Evolutionary conservation across 2,329 filamentous ascomycete species (phyloP).

Genomic region (Karstenula rhodostoma): DNA sequence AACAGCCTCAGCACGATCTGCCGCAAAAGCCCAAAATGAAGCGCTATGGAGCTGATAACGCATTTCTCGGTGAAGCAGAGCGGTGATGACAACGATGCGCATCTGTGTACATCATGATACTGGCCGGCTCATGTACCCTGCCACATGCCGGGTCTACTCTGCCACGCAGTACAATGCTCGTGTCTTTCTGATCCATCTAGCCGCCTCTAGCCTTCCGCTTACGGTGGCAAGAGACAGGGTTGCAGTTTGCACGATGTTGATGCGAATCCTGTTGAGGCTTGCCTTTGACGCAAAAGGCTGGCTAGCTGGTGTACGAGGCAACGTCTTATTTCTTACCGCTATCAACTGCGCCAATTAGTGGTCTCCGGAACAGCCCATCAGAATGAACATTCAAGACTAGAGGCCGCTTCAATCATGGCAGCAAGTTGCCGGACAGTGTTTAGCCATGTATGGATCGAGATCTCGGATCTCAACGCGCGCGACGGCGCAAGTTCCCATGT

Average conservation of each 20-base stretch:
- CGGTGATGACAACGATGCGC: constrained; percentile 16
- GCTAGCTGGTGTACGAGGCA: not conserved
- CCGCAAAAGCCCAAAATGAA: constrained; percentile 4
- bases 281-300: not conserved
- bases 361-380: not conserved
- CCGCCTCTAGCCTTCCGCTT: not conserved
- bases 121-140: constrained; percentile 6
- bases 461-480: constrained; percentile 2
- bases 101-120: constrained; percentile 16
- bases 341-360: not conserved
- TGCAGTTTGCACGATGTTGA: not conserved
- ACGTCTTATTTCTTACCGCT: not conserved
- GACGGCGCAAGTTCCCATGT: constrained; percentile 7
- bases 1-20: constrained; percentile 21
- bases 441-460: not conserved
- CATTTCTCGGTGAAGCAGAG: constrained; percentile 1
- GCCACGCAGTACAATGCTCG: constrained; percentile 9
- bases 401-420: not conserved
- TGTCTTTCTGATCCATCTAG: constrained; percentile 5
- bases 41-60: constrained; percentile 11
- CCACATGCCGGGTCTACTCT: not conserved
- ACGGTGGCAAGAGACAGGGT: not conserved
- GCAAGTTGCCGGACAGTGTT: not conserved
- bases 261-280: constrained; percentile 4
- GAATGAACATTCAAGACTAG: not conserved